Evolutionary conservation across 2,329 filamentous ascomycete species (phyloP), one percentile per base, ranked within the genome.

Genomic region (Pseudogymnoascus sp.): DNA sequence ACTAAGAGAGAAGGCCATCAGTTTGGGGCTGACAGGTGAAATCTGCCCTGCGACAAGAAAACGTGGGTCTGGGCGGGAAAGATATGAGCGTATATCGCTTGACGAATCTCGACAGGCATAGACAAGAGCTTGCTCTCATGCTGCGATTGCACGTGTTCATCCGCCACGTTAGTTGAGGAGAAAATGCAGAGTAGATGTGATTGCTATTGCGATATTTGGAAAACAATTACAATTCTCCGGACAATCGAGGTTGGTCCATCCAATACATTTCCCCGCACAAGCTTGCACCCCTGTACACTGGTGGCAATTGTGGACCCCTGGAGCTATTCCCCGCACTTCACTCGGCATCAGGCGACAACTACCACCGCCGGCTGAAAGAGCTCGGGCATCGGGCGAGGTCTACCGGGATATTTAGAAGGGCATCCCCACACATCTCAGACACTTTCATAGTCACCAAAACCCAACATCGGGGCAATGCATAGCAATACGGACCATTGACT

Each of bases 271-370:
- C 44, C 44, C 27, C 44, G 44, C 44, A 55, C 44, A 55, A 31
- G 10, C 4, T 55, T 55, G 27, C 2, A 31, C n/a, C 44, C 44
- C 44, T 31, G 27, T 17, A 21, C 21, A 21, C 21, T 21, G 21
- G 4, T 6, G 44, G 15, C 29, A 55, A 55, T 55, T 55, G 27
- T 55, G 44, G 44, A 15, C 10, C 44, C 13, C 10, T 9, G n/a
- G 8, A 27, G 44, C 44, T 55, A 33, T 55, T 55, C 44, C 27
- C 44, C 44, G 44, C 44, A 31, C 44, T 31, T 55, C n/a, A 31
- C 44, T 55, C 44, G 27, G 27, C n/a, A 55, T 55, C 44, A 55
- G 44, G 44, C 44, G 44, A 55, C n/a, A 55, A 31, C 27, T 55
- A 4, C 27, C 8, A 55, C 27, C 44, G 44, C 29, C 44, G 44